A percentile compares a stretch with the other conserved stretches of the same genome.
Evolutionary conservation across 2,329 filamentous ascomycete genomes (phyloP).

Genomic region (Geosmithia flava): DNA sequence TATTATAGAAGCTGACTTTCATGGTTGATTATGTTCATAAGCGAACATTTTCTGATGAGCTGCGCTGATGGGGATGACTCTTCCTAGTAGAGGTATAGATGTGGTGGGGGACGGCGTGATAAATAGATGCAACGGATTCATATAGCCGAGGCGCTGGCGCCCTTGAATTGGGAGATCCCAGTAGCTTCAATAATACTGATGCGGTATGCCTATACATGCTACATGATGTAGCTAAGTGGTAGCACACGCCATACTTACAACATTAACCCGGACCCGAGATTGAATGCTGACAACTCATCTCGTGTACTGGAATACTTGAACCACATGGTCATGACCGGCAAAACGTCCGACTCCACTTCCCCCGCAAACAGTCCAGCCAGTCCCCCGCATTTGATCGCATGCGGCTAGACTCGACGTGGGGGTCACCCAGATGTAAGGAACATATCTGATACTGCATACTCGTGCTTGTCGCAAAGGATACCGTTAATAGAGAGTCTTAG

Average conservation of each 20-base stretch:
- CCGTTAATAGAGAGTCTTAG: too few relatives aligned
- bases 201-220: too few relatives aligned
- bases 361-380: not conserved
- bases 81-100: not conserved
- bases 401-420: too few relatives aligned
- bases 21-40: not conserved
- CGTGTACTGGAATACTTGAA: not conserved
- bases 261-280: too few relatives aligned
- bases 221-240: too few relatives aligned
- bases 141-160: too few relatives aligned
- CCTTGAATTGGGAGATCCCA: too few relatives aligned
- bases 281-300: not conserved
- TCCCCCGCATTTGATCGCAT: not conserved
- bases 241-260: not conserved
- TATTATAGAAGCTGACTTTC: slow-evolving; percentile 7
- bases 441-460: too few relatives aligned
- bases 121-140: too few relatives aligned
- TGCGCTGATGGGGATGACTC: not conserved
- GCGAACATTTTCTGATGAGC: not conserved
- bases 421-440: too few relatives aligned
- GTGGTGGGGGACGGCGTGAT: not conserved
- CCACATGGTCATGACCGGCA: not conserved
- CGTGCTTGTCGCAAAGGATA: too few relatives aligned
- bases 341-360: not conserved
- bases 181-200: too few relatives aligned